Conservation (phyloP, 768 basidiomycete genomes). For the Leccinum longicurvipes region DNA sequence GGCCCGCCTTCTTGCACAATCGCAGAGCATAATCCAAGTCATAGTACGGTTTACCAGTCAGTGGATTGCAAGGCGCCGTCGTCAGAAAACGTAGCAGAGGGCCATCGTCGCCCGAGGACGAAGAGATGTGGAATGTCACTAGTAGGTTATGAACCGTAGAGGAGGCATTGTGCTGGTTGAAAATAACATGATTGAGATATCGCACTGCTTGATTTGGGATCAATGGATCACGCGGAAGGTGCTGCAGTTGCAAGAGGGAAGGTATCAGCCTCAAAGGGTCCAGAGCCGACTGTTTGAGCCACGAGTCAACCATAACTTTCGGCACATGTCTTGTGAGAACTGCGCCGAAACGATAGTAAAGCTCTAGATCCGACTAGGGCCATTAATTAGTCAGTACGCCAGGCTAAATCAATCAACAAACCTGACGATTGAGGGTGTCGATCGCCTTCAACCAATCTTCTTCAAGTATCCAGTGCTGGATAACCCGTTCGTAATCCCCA, state of each 20-base stretch:
- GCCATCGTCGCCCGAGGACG: slow-evolving; percentile 64
- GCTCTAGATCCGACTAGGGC: slow-evolving; percentile 69
- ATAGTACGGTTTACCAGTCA: slow-evolving; percentile 87
- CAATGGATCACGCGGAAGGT: slow-evolving; percentile 65
- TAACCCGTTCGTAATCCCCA: slow-evolving; percentile 79
- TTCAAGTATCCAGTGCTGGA: slow-evolving; percentile 90
- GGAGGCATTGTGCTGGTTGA: slow-evolving; percentile 75
- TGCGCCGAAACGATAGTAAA: slow-evolving; percentile 92
- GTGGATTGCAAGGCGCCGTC: slow-evolving; percentile 74
- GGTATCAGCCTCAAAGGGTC: slow-evolving; percentile 87
- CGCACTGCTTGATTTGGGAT: slow-evolving; percentile 84
- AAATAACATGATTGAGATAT: slow-evolving; percentile 82
- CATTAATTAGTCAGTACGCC: slow-evolving; percentile 1
- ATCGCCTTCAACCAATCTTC: slow-evolving; percentile 92
- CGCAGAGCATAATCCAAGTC: slow-evolving; percentile 96
- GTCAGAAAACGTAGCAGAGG: slow-evolving; percentile 80
- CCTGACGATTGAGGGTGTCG: slow-evolving; percentile 87
- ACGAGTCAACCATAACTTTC: slow-evolving; percentile 88
- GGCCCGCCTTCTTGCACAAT: slow-evolving; percentile 77
- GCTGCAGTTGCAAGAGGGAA: slow-evolving; percentile 79
- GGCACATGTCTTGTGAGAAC: slow-evolving; percentile 84
- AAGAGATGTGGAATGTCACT: slow-evolving; percentile 77
- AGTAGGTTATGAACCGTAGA: slow-evolving; percentile 92
- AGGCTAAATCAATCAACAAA: slow-evolving; percentile 25
- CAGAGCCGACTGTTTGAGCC: slow-evolving; percentile 78